Percentiles rank a stretch among this genome's conserved stretches.
Conservation (phyloP, 2,329 filamentous ascomycete species). For the Exophiala lecanii-corni region DNA sequence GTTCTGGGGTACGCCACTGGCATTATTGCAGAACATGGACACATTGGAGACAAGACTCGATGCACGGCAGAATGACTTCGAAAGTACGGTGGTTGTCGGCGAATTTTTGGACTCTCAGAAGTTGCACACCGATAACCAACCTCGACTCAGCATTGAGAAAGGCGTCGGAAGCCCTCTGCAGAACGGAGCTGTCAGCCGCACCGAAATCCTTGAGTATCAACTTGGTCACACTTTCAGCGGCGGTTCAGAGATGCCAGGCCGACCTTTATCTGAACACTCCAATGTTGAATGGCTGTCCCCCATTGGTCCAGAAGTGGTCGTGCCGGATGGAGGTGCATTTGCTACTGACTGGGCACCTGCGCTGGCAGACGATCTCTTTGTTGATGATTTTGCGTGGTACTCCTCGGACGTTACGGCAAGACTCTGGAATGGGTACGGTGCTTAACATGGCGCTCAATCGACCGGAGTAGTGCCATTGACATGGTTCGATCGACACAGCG, state of each 20-base stretch:
- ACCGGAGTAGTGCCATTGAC: too few relatives aligned
- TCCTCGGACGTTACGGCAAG: constrained; percentile 9
- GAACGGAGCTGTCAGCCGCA: not conserved
- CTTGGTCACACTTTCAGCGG: not conserved
- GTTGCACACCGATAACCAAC: not conserved
- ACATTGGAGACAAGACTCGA: constrained; percentile 21
- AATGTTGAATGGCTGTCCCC: constrained; percentile 2
- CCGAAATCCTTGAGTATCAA: not conserved
- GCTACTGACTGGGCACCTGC: too few relatives aligned
- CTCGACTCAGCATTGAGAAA: not conserved
- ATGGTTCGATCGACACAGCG: too few relatives aligned
- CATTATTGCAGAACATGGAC: constrained; percentile 30
- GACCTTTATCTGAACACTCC: not conserved
- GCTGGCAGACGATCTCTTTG: constrained; percentile 4
- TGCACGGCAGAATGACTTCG: constrained; percentile 6
- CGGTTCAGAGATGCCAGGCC: too few relatives aligned
- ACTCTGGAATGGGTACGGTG: constrained; percentile 8
- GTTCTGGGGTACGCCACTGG: constrained; percentile 30
- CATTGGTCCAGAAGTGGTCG: not conserved
- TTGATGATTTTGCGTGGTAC: constrained; percentile 9
- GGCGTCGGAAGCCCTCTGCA: not conserved
- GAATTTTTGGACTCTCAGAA: not conserved
- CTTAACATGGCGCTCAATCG: too few relatives aligned
- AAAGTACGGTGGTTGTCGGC: not conserved
- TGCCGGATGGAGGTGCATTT: not conserved